phyloP scores from a whole-genome alignment of 192 early-diverging fungal species.

The Backusella luteola region DNA sequence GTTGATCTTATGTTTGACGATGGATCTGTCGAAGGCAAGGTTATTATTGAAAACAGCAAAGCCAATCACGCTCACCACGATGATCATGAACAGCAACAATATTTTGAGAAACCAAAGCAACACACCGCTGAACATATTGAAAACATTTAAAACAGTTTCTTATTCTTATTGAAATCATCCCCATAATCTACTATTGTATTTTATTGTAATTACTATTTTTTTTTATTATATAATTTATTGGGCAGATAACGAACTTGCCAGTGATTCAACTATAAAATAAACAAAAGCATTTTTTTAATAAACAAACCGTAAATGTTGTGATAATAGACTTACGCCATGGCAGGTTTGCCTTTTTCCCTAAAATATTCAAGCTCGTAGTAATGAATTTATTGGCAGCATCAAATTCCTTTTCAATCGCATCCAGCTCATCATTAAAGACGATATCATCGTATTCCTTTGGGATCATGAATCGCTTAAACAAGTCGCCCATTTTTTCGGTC shows the following conservation, averaged over 20 bases:
- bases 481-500: slow-evolving; percentile 11
- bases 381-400: slow-evolving; percentile 28
- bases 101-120: not conserved
- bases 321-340: slow-evolving; percentile 30
- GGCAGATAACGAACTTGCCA: not conserved
- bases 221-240: not conserved
- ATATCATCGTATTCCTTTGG: not conserved
- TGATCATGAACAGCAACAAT: not conserved
- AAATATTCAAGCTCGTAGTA: slow-evolving; percentile 36
- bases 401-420: slow-evolving; percentile 22
- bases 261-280: slow-evolving; percentile 4
- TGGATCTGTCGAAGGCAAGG: not conserved
- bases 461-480: slow-evolving; percentile 9
- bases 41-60: not conserved
- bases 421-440: not conserved
- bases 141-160: not conserved
- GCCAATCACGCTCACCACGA: not conserved
- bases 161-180: not conserved
- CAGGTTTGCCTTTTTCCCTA: slow-evolving; percentile 20
- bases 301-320: not conserved
- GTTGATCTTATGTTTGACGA: slow-evolving; percentile 42
- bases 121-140: not conserved
- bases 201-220: not conserved
- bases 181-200: not conserved
- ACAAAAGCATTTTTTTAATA: not conserved